phyloP scores from a whole-genome alignment of 148 eudicot genomes.

The Dianthus caryophyllus region DNA sequence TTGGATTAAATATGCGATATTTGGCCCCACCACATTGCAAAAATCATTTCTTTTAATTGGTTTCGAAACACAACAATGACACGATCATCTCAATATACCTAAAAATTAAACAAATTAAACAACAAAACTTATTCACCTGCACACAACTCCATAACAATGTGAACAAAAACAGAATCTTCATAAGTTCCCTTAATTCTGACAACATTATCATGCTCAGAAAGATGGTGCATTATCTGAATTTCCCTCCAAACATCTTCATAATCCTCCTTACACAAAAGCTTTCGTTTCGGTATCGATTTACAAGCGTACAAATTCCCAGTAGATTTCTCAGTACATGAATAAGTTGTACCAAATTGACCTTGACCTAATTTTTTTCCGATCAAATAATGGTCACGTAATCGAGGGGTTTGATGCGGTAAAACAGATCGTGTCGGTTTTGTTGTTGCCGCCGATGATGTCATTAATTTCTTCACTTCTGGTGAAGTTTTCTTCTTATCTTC shows the following conservation, averaged over 20 bases:
- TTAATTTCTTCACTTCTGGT: constrained; percentile 27
- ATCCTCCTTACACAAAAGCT: constrained; percentile 55
- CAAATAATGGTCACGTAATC: constrained; percentile 52
- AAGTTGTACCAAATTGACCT: constrained; percentile 72
- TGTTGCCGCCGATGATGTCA: constrained; percentile 19
- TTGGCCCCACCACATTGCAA: too few relatives aligned
- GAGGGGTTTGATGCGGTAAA: constrained; percentile 53
- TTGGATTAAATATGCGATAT: too few relatives aligned
- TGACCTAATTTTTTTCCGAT: constrained; percentile 63
- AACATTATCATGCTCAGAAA: constrained; percentile 55
- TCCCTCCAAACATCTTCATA: constrained; percentile 76
- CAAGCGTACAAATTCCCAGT: constrained; percentile 45
- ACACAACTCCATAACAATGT: constrained; percentile 66
- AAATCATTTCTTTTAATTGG: too few relatives aligned
- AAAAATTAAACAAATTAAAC: too few relatives aligned
- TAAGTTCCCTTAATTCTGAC: constrained; percentile 67
- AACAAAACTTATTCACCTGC: too few relatives aligned
- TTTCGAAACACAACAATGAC: too few relatives aligned
- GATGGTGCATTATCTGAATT: constrained; percentile 76
- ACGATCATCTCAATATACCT: too few relatives aligned
- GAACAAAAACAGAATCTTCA: constrained; percentile 66
- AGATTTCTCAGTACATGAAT: constrained; percentile 47
- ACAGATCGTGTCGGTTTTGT: constrained; percentile 49
- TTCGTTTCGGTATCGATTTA: constrained; percentile 66
- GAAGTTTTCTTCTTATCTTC: constrained; percentile 20